phyloP scores from a whole-genome alignment of 805 yeast species.

The Cyberlindnera americana region DNA sequence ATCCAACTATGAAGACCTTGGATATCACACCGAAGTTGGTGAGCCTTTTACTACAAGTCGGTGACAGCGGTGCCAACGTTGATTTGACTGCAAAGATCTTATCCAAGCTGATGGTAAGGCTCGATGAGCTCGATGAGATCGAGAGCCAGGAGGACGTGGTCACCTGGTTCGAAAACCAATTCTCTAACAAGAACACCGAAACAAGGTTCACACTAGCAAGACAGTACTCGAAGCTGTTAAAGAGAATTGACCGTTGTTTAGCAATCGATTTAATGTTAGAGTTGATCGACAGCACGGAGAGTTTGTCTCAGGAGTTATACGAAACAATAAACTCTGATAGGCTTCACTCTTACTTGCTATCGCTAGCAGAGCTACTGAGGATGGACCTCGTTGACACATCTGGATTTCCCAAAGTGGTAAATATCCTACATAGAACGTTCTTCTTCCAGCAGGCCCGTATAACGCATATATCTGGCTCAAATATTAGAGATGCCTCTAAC shows the following conservation, averaged over 20 bases:
- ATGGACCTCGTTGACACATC: conserved; percentile 11
- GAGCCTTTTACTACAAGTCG: background rate
- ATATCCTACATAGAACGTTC: conserved; percentile 42
- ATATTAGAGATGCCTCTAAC: conserved; percentile 80
- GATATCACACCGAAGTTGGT: background rate
- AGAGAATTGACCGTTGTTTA: conserved; percentile 33
- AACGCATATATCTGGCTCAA: conserved; percentile 55
- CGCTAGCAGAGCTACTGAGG: conserved; percentile 32
- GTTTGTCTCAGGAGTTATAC: conserved; percentile 29
- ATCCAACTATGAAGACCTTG: conserved; percentile 8
- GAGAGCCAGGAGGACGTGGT: conserved; percentile 45
- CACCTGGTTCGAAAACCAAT: conserved; percentile 40
- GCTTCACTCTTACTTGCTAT: conserved; percentile 33
- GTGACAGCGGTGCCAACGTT: conserved; percentile 4
- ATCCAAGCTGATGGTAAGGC: conserved; percentile 20
- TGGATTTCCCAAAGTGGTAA: conserved; percentile 12
- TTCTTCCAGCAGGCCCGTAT: conserved; percentile 56
- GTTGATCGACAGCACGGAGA: conserved; percentile 22
- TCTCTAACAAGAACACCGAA: conserved; percentile 48
- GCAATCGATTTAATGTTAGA: conserved; percentile 40
- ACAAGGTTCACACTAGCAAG: conserved; percentile 67
- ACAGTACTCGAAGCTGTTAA: conserved; percentile 48
- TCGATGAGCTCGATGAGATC: conserved; percentile 14
- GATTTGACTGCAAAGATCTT: conserved; percentile 23
- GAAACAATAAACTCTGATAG: conserved; percentile 31